Percentiles rank a stretch among this genome's conserved stretches.
Conservation (phyloP, 202 grass and related monocot genomes). For the Setaria italica region DNA sequence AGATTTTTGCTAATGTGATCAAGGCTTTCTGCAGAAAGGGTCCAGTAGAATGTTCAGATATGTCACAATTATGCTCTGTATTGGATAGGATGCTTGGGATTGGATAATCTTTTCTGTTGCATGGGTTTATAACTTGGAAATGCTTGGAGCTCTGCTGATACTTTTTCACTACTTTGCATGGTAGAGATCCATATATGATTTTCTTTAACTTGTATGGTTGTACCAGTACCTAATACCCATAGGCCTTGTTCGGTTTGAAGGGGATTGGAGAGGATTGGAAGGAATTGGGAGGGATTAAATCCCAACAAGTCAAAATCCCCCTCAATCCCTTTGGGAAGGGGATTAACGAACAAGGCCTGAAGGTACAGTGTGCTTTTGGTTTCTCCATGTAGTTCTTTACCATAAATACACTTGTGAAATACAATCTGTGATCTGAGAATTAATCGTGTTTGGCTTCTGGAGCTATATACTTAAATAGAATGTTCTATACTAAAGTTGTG, state of each 20-base stretch:
- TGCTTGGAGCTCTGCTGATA: background rate
- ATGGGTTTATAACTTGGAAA: constrained; percentile 5
- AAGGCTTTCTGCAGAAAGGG: constrained; percentile 85
- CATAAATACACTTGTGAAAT: constrained; percentile 1
- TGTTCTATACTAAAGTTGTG: constrained; percentile 22
- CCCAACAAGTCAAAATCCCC: too few relatives aligned
- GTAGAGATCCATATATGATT: background rate
- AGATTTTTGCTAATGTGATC: constrained; percentile 72
- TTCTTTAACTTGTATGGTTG: constrained; percentile 33
- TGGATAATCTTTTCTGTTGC: constrained; percentile 30
- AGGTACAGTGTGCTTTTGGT: constrained; percentile 18
- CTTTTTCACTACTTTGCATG: constrained; percentile 18
- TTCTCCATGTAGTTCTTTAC: constrained; percentile 34
- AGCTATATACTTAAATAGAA: background rate
- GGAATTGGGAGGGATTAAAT: too few relatives aligned
- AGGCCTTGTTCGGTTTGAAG: too few relatives aligned
- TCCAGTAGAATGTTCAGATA: constrained; percentile 54
- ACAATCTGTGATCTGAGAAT: background rate
- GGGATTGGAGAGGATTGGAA: too few relatives aligned
- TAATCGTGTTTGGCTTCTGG: background rate
- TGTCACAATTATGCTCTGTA: constrained; percentile 62
- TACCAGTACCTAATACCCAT: constrained; percentile 16
- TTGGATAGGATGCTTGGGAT: constrained; percentile 80
- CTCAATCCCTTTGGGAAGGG: too few relatives aligned
- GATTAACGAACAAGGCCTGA: background rate